Percentiles rank a stretch among this genome's conserved stretches.
Conservation (phyloP, 371 early-diverging fungal genomes). For the Zopfochytrium polystomum region DNA sequence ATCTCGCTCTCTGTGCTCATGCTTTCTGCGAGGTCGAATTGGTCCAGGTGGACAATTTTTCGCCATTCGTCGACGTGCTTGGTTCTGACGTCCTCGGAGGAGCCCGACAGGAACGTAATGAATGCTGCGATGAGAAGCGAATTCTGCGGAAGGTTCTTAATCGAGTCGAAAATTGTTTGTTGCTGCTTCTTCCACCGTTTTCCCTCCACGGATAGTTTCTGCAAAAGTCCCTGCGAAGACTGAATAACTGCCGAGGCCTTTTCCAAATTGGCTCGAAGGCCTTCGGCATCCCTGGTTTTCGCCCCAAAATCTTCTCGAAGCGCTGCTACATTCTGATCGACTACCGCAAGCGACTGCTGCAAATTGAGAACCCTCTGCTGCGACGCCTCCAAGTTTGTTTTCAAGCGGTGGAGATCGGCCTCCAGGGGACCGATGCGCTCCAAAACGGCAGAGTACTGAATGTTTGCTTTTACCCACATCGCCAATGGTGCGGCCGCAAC, state of each 20-base stretch:
- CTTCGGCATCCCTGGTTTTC: constrained; percentile 54
- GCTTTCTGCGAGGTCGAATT: constrained; percentile 36
- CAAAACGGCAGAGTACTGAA: constrained; percentile 51
- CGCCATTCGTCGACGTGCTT: constrained; percentile 35
- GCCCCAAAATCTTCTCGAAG: constrained; percentile 47
- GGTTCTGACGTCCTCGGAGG: constrained; percentile 41
- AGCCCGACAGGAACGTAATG: constrained; percentile 44
- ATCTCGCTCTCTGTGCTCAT: constrained; percentile 54
- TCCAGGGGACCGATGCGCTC: constrained; percentile 53
- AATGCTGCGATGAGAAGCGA: constrained; percentile 45
- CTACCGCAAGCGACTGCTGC: constrained; percentile 38
- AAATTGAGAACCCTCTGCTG: constrained; percentile 35
- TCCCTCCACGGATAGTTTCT: constrained; percentile 51
- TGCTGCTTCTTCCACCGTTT: constrained; percentile 47
- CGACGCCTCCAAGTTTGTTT: constrained; percentile 44
- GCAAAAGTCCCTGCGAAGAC: constrained; percentile 47
- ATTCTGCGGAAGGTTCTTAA: constrained; percentile 34
- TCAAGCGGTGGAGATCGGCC: constrained; percentile 37
- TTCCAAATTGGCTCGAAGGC: constrained; percentile 37
- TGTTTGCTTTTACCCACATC: constrained; percentile 57
- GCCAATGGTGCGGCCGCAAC: constrained; percentile 59
- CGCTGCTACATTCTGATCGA: constrained; percentile 46
- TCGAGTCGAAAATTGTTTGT: constrained; percentile 27
- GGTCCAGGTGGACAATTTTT: constrained; percentile 12
- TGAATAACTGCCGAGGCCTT: constrained; percentile 38